These are phyloP conservation scores for Cyberlindnera euphorbiiphila DNA, from an alignment of 805 yeast species.

Conservation along the genomic window DNA sequence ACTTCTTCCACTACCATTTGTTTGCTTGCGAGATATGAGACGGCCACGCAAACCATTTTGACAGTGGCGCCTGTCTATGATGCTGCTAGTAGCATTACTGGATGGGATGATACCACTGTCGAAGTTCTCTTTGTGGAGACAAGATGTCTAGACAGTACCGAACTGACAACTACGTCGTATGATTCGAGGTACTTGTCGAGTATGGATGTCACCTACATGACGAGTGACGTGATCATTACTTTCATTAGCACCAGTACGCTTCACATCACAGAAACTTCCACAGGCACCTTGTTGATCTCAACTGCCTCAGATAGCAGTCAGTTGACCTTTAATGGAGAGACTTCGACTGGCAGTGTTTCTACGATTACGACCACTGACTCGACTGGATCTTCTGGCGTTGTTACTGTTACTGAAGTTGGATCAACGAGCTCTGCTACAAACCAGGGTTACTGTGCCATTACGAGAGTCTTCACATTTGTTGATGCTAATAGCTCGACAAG, in stretches of 20 bases:
- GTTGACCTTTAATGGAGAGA: conserved; percentile 5
- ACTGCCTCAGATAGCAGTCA: conserved; percentile 8
- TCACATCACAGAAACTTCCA: conserved; percentile 21
- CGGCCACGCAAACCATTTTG: conserved; percentile 20
- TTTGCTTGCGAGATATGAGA: conserved; percentile 23
- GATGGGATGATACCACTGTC: conserved; percentile 20
- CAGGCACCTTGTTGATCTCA: conserved; percentile 19
- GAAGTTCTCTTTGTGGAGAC: conserved; percentile 20
- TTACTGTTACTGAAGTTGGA: conserved; percentile 12
- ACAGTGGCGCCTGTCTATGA: conserved; percentile 25
- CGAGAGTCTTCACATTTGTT: conserved; percentile 10
- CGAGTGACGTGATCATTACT: conserved; percentile 21
- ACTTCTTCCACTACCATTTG: conserved; percentile 21
- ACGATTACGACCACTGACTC: conserved; percentile 12
- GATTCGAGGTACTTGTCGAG: conserved; percentile 19
- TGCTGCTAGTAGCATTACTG: conserved; percentile 20
- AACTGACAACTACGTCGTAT: conserved; percentile 20
- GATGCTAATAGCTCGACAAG: conserved; percentile 5
- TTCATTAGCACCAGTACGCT: conserved; percentile 23
- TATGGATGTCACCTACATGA: conserved; percentile 21
- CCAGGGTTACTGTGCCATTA: conserved; percentile 17
- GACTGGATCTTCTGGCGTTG: conserved; percentile 6
- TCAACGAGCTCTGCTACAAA: conserved; percentile 14
- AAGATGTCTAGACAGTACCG: conserved; percentile 21
- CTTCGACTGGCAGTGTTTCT: conserved; percentile 2